Percentiles rank a stretch among this genome's conserved stretches.
These are phyloP conservation scores for Diplosphaera chodatii DNA, from an alignment of 139 green algal genomes.

Conservation along the genomic window DNA sequence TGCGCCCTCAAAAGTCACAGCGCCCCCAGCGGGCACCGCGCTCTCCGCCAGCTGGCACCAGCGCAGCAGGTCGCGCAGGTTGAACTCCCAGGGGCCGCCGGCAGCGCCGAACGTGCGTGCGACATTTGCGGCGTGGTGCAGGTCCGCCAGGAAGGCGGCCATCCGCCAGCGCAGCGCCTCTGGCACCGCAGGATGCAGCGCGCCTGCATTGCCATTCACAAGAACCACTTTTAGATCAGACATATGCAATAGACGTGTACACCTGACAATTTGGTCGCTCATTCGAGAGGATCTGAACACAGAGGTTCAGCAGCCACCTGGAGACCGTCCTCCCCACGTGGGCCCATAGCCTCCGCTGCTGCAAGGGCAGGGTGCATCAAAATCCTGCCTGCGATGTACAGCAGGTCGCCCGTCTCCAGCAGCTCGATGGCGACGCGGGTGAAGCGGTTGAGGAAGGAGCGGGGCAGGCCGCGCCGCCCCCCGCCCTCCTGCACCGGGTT, in stretches of 20 bases:
- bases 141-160: conserved; percentile 62
- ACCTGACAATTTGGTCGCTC: too few relatives aligned
- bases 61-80: conserved; percentile 93
- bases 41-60: conserved; percentile 81
- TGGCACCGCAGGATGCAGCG: conserved; percentile 70
- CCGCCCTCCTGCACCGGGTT: conserved; percentile 88
- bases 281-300: too few relatives aligned
- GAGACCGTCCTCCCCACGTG: too few relatives aligned
- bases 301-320: too few relatives aligned
- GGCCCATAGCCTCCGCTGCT: background rate
- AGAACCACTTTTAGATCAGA: too few relatives aligned
- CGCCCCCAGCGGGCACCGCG: conserved; percentile 17
- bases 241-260: too few relatives aligned
- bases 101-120: conserved; percentile 49
- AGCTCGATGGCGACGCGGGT: conserved; percentile 83
- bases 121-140: conserved; percentile 53
- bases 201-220: too few relatives aligned
- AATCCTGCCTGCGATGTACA: conserved; percentile 59
- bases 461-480: conserved; percentile 90
- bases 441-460: conserved; percentile 97
- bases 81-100: conserved; percentile 98
- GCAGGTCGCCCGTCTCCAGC: conserved; percentile 69
- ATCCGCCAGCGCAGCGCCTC: conserved; percentile 50
- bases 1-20: background rate
- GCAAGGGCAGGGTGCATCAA: background rate